phyloP scores from a whole-genome alignment of 768 basidiomycete species.

The Suillus plorans region DNA sequence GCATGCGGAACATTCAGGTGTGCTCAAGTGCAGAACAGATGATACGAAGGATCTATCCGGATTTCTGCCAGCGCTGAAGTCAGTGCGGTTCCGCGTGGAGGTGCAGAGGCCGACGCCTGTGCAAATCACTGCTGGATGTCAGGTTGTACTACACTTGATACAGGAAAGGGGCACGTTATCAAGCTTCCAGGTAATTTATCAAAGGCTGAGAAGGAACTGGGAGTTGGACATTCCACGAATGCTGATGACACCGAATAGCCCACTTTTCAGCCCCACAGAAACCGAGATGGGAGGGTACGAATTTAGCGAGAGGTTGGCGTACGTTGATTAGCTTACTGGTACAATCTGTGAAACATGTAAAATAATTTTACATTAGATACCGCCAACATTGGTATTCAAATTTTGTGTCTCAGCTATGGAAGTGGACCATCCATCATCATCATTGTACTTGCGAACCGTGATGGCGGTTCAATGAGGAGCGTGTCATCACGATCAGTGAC shows the following conservation, averaged over 20 bases:
- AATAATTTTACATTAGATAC: slow-evolving; percentile 4
- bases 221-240: slow-evolving; percentile 47
- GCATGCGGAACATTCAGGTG: slow-evolving; percentile 58
- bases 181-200: slow-evolving; percentile 74
- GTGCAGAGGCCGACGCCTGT: slow-evolving; percentile 45
- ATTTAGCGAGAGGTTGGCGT: slow-evolving; percentile 33
- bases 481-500: slow-evolving; percentile 26
- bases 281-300: slow-evolving; percentile 27
- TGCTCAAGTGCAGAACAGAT: slow-evolving; percentile 76
- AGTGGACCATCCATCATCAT: slow-evolving; percentile 35
- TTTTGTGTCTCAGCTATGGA: slow-evolving; percentile 12
- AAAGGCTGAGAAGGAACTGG: slow-evolving; percentile 69
- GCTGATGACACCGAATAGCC: slow-evolving; percentile 15
- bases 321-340: slow-evolving; percentile 24
- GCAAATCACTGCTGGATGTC: slow-evolving; percentile 46
- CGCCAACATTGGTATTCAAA: background rate
- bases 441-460: slow-evolving; percentile 39
- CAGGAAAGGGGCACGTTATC: slow-evolving; percentile 89
- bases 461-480: slow-evolving; percentile 28
- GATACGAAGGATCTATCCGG: slow-evolving; percentile 61
- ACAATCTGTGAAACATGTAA: slow-evolving; percentile 17
- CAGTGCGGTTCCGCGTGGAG: slow-evolving; percentile 83
- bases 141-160: slow-evolving; percentile 61
- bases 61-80: slow-evolving; percentile 56
- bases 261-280: slow-evolving; percentile 29